Percentiles rank a stretch among this genome's conserved stretches.
Conservation (phyloP, 805 yeast genomes). For the Nakazawaea holstii region DNA sequence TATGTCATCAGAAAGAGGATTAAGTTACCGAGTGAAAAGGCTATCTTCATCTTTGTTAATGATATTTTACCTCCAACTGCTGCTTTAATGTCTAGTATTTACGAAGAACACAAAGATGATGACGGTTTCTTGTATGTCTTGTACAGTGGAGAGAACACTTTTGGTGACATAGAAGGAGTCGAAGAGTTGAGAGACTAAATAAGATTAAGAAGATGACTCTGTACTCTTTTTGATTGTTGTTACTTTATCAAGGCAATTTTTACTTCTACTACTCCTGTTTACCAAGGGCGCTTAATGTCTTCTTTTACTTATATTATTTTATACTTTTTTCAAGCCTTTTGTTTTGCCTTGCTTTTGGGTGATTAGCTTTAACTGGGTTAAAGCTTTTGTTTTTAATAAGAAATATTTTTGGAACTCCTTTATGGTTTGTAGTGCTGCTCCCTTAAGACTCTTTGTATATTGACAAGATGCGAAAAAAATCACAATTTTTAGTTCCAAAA, state of each 20-base stretch:
- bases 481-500: too few species aligned
- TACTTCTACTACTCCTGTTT: not conserved
- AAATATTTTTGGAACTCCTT: not conserved
- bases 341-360: slow-evolving; percentile 1
- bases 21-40: slow-evolving; percentile 94
- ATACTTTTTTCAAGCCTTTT: not conserved
- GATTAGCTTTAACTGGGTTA: slow-evolving; percentile 4
- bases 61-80: slow-evolving; percentile 98
- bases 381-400: not conserved
- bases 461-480: too few species aligned
- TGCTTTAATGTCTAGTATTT: slow-evolving; percentile 89
- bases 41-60: slow-evolving; percentile 93
- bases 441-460: not conserved
- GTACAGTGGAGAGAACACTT: slow-evolving; percentile 96
- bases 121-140: slow-evolving; percentile 96
- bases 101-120: slow-evolving; percentile 95
- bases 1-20: slow-evolving; percentile 96
- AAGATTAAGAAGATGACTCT: too few species aligned
- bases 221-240: too few species aligned
- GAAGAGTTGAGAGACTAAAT: slow-evolving; percentile 16
- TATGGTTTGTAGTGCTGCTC: not conserved
- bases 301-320: not conserved
- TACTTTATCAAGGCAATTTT: not conserved
- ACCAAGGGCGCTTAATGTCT: not conserved
- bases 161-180: slow-evolving; percentile 49